These are phyloP conservation scores for Cicer pinnatifidum DNA, from an alignment of 306 rosid genomes.

Conservation along the genomic window DNA sequence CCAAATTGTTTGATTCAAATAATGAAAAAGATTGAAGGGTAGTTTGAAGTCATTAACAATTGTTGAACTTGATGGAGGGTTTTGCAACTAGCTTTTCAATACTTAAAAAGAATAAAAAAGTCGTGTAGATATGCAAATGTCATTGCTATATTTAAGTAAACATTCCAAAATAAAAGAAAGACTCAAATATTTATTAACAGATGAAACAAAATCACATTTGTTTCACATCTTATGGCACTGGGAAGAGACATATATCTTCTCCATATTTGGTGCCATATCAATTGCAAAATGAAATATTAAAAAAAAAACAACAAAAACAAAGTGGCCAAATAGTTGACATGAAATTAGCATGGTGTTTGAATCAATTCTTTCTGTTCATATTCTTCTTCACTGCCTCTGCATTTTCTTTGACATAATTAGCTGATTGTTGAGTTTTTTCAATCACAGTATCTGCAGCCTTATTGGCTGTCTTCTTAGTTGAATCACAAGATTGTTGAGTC, in stretches of 20 bases:
- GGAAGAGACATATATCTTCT: conserved; percentile 46
- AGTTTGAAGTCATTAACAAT: too few species aligned
- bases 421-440: conserved; percentile 57
- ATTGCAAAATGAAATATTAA: conserved; percentile 3
- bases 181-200: conserved; percentile 35
- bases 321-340: conserved; percentile 9
- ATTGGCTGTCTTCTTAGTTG: conserved; percentile 43
- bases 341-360: conserved; percentile 13
- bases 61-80: too few species aligned
- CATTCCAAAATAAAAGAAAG: not conserved
- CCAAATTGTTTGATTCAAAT: too few species aligned
- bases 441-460: conserved; percentile 43
- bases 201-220: conserved; percentile 40
- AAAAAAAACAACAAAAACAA: not conserved
- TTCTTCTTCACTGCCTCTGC: conserved; percentile 47
- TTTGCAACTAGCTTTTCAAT: too few species aligned
- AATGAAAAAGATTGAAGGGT: too few species aligned
- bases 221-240: conserved; percentile 36
- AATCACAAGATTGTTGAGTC: conserved; percentile 56
- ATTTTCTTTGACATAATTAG: conserved; percentile 54
- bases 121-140: not conserved
- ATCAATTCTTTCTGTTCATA: conserved; percentile 61
- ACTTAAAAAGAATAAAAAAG: too few species aligned
- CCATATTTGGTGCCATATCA: conserved; percentile 33
- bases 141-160: not conserved